Conservation (phyloP, 2,329 filamentous ascomycete species). For the Scytalidium lignicola region DNA sequence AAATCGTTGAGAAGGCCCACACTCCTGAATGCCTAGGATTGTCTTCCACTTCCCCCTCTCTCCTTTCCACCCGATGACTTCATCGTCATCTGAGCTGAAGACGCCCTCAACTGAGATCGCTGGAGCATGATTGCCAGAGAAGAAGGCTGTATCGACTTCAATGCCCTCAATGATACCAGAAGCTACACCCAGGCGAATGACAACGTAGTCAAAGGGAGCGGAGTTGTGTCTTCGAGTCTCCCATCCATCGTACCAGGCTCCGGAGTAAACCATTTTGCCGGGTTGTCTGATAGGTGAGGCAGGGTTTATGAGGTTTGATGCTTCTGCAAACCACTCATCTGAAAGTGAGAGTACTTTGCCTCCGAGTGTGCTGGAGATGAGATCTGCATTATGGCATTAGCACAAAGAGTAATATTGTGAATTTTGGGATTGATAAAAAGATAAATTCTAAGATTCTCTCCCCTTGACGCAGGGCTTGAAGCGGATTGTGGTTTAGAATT, state of each 20-base stretch:
- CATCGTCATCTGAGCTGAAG: constrained; percentile 61
- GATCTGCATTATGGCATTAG: constrained; percentile 38
- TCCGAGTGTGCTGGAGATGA: constrained; percentile 56
- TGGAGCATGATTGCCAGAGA: constrained; percentile 77
- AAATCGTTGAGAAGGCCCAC: constrained; percentile 68
- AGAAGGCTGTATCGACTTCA: constrained; percentile 77
- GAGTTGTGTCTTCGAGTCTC: constrained; percentile 63
- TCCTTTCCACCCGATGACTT: constrained; percentile 59
- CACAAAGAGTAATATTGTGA: background rate
- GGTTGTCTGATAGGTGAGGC: constrained; percentile 56
- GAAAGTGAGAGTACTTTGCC: constrained; percentile 61
- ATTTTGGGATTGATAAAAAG: background rate
- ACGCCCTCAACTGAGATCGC: constrained; percentile 73
- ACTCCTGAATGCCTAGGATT: constrained; percentile 64
- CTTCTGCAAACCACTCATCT: constrained; percentile 65
- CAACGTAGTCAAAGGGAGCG: constrained; percentile 61
- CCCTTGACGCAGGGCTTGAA: background rate
- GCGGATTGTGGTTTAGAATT: background rate
- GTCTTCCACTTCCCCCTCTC: constrained; percentile 62
- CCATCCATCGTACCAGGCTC: constrained; percentile 69
- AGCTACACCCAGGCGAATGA: constrained; percentile 61
- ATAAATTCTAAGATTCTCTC: background rate
- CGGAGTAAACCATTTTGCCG: constrained; percentile 64
- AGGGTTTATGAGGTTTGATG: constrained; percentile 59
- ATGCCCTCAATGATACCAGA: constrained; percentile 69